Percentiles rank a stretch among this genome's conserved stretches.
phyloP scores from a whole-genome alignment of 768 basidiomycete species.

The Dioszegia hungarica region DNA sequence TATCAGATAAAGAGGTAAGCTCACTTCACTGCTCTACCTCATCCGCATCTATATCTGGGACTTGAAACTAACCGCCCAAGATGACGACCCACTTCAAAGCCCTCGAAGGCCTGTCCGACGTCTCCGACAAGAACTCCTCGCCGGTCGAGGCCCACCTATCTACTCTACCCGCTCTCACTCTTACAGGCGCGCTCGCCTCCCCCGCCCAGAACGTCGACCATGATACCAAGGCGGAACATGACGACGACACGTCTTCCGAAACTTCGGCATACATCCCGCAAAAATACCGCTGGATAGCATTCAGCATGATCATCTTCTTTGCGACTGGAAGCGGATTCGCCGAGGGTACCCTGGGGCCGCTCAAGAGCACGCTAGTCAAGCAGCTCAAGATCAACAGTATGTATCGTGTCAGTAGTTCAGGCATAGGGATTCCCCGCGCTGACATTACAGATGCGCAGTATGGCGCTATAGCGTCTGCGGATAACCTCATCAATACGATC shows the following conservation, averaged over 20 bases:
- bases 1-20: too few relatives aligned
- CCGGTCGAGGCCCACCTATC: background rate
- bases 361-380: conserved; percentile 31
- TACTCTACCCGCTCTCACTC: background rate
- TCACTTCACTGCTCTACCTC: too few relatives aligned
- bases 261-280: conserved; percentile 16
- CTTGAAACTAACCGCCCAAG: background rate
- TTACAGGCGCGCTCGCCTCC: background rate
- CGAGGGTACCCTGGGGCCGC: conserved; percentile 19
- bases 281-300: conserved; percentile 23
- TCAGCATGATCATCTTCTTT: conserved; percentile 39
- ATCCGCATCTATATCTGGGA: background rate
- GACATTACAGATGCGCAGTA: conserved; percentile 35
- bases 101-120: conserved; percentile 1
- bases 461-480: conserved; percentile 40
- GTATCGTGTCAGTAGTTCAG: background rate
- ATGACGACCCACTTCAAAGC: background rate
- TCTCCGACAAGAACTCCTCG: background rate
- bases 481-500: conserved; percentile 44
- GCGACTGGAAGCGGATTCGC: conserved; percentile 27
- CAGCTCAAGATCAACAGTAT: conserved; percentile 31
- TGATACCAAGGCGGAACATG: too few relatives aligned
- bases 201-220: background rate
- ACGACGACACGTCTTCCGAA: background rate
- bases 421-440: background rate